These are phyloP conservation scores for Sugiyamaella americana DNA, from an alignment of 805 yeast genomes.

Conservation along the genomic window DNA sequence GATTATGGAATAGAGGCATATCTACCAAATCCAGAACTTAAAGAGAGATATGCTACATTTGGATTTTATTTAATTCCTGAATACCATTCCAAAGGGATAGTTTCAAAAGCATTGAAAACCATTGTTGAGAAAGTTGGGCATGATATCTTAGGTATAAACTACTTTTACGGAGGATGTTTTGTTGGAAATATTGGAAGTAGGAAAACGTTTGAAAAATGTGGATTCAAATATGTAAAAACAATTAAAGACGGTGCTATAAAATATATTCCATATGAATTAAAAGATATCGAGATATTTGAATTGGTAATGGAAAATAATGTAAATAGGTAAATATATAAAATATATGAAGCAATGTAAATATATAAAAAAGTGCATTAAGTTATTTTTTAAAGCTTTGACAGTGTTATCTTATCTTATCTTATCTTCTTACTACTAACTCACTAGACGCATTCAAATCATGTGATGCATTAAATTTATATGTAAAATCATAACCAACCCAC, in stretches of 20 bases:
- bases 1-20: not conserved
- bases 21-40: slow-evolving; percentile 1
- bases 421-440: too few relatives aligned
- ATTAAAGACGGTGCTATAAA: slow-evolving; percentile 12
- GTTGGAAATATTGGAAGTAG: slow-evolving; percentile 18
- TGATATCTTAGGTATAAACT: slow-evolving; percentile 2
- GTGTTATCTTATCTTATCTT: too few relatives aligned
- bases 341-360: too few relatives aligned
- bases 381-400: too few relatives aligned
- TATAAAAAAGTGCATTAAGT: too few relatives aligned
- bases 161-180: slow-evolving; percentile 13
- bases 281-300: slow-evolving; percentile 4
- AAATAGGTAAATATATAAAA: too few relatives aligned
- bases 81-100: slow-evolving; percentile 17
- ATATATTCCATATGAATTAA: slow-evolving; percentile 1
- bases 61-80: slow-evolving; percentile 21
- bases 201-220: slow-evolving; percentile 17
- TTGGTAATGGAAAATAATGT: too few relatives aligned
- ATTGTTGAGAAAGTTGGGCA: slow-evolving; percentile 11
- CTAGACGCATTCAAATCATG: too few relatives aligned
- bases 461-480: too few relatives aligned
- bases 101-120: slow-evolving; percentile 11
- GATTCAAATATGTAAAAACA: slow-evolving; percentile 13
- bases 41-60: slow-evolving; percentile 10
- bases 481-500: too few relatives aligned